A percentile compares a stretch with the other conserved stretches of the same genome.
Evolutionary conservation across 768 basidiomycete species (phyloP).

Genomic region (Lactifluus pinguis): DNA sequence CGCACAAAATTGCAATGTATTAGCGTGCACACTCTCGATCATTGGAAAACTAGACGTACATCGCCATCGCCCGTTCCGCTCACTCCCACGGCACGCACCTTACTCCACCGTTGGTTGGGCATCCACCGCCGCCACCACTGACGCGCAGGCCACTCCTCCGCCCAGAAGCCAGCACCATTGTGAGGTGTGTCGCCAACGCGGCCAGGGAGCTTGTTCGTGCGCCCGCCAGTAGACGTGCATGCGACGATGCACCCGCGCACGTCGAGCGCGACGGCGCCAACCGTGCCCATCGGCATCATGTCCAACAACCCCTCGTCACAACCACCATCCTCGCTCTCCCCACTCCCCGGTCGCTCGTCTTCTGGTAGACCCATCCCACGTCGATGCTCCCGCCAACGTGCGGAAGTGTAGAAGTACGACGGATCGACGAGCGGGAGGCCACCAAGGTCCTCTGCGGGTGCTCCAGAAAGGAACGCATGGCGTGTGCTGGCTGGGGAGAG

Average conservation of each 20-base stretch:
- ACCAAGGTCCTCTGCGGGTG: conserved; percentile 53
- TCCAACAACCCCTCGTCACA: conserved; percentile 35
- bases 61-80: conserved; percentile 84
- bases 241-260: conserved; percentile 60
- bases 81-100: conserved; percentile 52
- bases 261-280: conserved; percentile 80
- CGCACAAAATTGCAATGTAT: neutral
- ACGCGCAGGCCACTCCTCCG: conserved; percentile 58
- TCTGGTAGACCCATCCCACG: conserved; percentile 66
- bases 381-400: conserved; percentile 70
- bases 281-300: conserved; percentile 64
- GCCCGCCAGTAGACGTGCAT: conserved; percentile 74
- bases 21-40: neutral
- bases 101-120: conserved; percentile 27
- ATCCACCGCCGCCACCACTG: conserved; percentile 33
- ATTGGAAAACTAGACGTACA: conserved; percentile 33
- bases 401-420: conserved; percentile 70
- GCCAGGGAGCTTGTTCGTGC: conserved; percentile 76
- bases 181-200: conserved; percentile 77
- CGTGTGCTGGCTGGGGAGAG: conserved; percentile 52
- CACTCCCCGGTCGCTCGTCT: conserved; percentile 39
- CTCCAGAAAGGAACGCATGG: conserved; percentile 65
- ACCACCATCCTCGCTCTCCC: conserved; percentile 18
- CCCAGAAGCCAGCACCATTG: conserved; percentile 78
- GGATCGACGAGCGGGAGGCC: conserved; percentile 52